Evolutionary conservation across 345 rosid species (phyloP), one percentile per base, ranked within the genome.

Genomic region (Linum tenue): DNA sequence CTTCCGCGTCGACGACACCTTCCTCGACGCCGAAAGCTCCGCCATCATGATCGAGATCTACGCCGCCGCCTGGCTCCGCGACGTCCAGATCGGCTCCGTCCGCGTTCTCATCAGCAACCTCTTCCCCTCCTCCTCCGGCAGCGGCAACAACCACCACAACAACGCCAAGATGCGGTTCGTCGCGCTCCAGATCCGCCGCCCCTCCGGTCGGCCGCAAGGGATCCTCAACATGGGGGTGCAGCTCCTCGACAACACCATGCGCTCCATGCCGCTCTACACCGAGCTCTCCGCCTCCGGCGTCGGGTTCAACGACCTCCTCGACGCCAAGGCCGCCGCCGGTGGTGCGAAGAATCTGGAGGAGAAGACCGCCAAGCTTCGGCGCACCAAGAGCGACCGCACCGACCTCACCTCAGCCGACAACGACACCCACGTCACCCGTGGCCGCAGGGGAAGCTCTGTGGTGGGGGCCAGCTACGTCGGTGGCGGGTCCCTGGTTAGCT

Each of bases 141-240:
- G 11, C 11, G 38, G 35, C 8, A 56, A 56, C 59, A 56, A 56
- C 36, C 17, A 43, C 3, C 67, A 73, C 40, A 74, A 75, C 63
- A 71, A 68, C 39, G 67, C 80, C 4, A 71, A 67, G 62, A 75
- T 65, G 76, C 37, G 68, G 11, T 73, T 69, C 38, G 77, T 77
- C 0, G 71, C 79, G 15, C 67, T 76, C 11, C 77, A 70, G 68
- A 75, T 91, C 17, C 88, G 90, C 37, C 91, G 98, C 0, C 94
- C 94, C 0, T 91, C 95, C 0, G 98, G 99, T 1, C 81, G 97
- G n/a, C 96, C 97, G 0, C 96, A 91, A 11, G 98, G 98, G 37
- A 80, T 92, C 14, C 70, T 91, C 38, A 83, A 86, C 43, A 61
- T 91, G 73, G 97, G 96, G 0, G 82, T 91, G 22, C 80, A 87